These are phyloP conservation scores for Ceratocystis lukuohia DNA, from an alignment of 2,329 filamentous ascomycete species.

Conservation along the genomic window DNA sequence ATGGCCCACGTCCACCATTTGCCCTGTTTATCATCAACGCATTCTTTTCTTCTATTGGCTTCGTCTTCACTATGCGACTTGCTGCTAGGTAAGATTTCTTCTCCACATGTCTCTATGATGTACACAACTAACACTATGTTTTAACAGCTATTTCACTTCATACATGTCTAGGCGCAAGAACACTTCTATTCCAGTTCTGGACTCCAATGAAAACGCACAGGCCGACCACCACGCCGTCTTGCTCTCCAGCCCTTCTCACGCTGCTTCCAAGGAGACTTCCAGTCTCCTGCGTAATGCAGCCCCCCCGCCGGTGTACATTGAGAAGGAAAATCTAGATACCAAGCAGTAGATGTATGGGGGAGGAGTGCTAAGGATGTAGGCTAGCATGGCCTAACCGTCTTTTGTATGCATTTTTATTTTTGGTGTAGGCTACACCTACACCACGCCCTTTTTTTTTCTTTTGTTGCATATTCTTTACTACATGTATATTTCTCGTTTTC, in stretches of 20 bases:
- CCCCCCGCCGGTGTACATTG: slow-evolving; percentile 8
- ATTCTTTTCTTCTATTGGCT: slow-evolving; percentile 12
- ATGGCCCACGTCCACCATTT: slow-evolving; percentile 1
- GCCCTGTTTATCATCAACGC: slow-evolving; percentile 9
- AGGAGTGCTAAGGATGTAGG: background rate
- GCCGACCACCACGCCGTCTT: background rate
- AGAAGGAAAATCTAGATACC: background rate
- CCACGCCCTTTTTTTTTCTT: background rate
- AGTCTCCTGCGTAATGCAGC: slow-evolving; percentile 9
- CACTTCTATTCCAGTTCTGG: background rate
- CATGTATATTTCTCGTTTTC: background rate
- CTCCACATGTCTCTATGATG: background rate
- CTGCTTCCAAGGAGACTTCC: slow-evolving; percentile 4
- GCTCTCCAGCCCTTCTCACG: background rate
- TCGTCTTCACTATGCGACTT: slow-evolving; percentile 8
- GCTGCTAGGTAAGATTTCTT: slow-evolving; percentile 9
- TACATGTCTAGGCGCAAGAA: background rate
- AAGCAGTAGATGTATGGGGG: background rate
- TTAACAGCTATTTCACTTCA: background rate
- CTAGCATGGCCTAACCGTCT: too few species aligned
- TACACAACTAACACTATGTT: background rate
- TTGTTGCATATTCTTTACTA: background rate
- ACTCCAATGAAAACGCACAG: background rate
- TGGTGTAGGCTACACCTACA: background rate
- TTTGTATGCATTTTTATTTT: background rate